phyloP scores from a whole-genome alignment of 495 filamentous ascomycete species.

The Lepraria neglecta region DNA sequence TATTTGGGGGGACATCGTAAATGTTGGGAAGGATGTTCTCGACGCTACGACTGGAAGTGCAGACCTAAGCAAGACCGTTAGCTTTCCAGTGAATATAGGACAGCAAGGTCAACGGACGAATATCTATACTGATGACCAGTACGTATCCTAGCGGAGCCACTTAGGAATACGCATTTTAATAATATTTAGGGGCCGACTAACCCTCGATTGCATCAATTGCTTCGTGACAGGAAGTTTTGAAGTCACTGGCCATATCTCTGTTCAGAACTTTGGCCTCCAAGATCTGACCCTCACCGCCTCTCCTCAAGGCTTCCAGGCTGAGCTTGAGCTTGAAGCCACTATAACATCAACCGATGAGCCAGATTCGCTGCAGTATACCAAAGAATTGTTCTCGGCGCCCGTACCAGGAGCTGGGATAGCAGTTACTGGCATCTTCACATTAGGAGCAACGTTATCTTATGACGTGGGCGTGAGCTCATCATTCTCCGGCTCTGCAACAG shows the following conservation, averaged over 20 bases:
- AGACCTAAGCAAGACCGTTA: constrained; percentile 20
- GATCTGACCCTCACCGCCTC: constrained; percentile 28
- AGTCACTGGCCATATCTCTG: constrained; percentile 29
- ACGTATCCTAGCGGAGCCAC: background rate
- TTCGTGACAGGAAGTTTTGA: constrained; percentile 32
- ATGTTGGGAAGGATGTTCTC: constrained; percentile 13
- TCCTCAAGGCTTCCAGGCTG: constrained; percentile 28
- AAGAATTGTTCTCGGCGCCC: constrained; percentile 25
- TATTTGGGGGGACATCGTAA: constrained; percentile 14
- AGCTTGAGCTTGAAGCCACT: constrained; percentile 31
- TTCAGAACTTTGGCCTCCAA: constrained; percentile 29
- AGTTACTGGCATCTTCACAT: constrained; percentile 28
- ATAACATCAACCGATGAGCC: constrained; percentile 15
- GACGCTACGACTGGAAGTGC: constrained; percentile 15
- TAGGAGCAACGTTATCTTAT: constrained; percentile 32
- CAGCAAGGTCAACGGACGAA: constrained; percentile 16
- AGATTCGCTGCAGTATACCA: constrained; percentile 16
- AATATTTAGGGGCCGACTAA: constrained; percentile 19
- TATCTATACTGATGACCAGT: constrained; percentile 25
- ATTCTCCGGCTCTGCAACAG: constrained; percentile 27
- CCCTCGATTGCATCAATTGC: constrained; percentile 33
- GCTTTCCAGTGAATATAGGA: constrained; percentile 26
- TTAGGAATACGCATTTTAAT: background rate
- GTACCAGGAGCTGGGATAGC: constrained; percentile 31
- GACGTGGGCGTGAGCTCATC: constrained; percentile 28